phyloP scores from a whole-genome alignment of 2,329 filamentous ascomycete genomes.

The Diaporthe sp. region DNA sequence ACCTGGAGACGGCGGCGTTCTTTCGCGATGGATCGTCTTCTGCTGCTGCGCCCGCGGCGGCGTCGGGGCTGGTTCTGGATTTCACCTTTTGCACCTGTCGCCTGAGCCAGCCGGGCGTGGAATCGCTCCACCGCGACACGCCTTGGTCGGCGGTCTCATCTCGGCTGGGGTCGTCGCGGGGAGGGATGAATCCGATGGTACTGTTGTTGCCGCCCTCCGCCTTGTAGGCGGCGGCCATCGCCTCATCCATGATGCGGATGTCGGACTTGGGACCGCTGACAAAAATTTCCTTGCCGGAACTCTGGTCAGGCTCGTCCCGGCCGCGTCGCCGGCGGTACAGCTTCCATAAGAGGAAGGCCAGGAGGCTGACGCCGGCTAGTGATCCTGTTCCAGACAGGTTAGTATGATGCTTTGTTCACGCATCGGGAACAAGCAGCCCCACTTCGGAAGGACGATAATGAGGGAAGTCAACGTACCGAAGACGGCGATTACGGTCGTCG shows the following conservation, averaged over 20 bases:
- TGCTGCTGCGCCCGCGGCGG: not conserved
- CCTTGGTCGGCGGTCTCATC: not conserved
- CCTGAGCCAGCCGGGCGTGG: constrained; percentile 23
- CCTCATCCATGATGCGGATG: constrained; percentile 17
- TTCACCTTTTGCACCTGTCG: constrained; percentile 27
- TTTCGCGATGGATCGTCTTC: not conserved
- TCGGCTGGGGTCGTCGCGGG: not conserved
- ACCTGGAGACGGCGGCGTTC: constrained; percentile 16
- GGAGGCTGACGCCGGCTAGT: constrained; percentile 10
- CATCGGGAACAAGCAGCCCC: not conserved
- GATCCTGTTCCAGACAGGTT: constrained; percentile 17
- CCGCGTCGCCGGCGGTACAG: constrained; percentile 20
- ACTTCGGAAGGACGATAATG: not conserved
- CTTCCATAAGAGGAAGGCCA: constrained; percentile 25
- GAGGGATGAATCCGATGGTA: not conserved
- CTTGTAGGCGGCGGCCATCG: constrained; percentile 27
- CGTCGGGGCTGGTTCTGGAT: not conserved
- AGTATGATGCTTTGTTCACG: constrained; percentile 3
- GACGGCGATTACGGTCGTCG: constrained; percentile 2
- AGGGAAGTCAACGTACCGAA: constrained; percentile 5
- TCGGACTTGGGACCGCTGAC: constrained; percentile 20
- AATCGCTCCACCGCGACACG: constrained; percentile 24
- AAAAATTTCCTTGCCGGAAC: not conserved
- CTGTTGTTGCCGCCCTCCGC: not conserved
- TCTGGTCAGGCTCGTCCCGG: constrained; percentile 6